These are phyloP conservation scores for Mycena galopus DNA, from an alignment of 768 basidiomycete species.

Conservation along the genomic window DNA sequence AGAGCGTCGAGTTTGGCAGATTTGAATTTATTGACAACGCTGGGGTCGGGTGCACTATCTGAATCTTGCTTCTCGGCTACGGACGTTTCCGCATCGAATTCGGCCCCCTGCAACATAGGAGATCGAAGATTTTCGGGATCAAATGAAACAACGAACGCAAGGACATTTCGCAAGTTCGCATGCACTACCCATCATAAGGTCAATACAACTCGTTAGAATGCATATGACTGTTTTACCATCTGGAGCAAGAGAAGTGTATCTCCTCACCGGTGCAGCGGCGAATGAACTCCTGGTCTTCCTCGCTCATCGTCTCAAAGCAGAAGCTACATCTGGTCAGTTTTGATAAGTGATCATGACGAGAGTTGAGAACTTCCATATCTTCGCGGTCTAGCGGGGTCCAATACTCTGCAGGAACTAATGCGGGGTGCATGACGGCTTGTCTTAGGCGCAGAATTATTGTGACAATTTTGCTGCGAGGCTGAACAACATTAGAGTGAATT, in stretches of 20 bases:
- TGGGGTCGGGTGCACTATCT: background rate
- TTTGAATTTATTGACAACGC: background rate
- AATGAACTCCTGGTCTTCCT: background rate
- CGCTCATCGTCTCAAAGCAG: background rate
- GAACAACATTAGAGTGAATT: background rate
- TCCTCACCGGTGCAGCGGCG: too few species aligned
- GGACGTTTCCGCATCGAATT: too few species aligned
- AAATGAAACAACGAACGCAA: too few species aligned
- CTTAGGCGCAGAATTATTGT: background rate
- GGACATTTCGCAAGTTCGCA: too few species aligned
- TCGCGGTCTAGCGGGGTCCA: background rate
- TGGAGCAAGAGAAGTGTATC: too few species aligned
- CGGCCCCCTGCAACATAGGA: too few species aligned
- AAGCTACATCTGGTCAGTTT: background rate
- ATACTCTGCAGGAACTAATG: background rate
- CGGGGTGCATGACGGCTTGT: background rate
- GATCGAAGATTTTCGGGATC: too few species aligned
- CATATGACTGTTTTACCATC: too few species aligned
- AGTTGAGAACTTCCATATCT: background rate
- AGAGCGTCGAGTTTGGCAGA: background rate
- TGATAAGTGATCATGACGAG: background rate
- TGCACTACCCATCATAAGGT: too few species aligned
- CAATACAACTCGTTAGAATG: too few species aligned
- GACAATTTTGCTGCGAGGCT: background rate
- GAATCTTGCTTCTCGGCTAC: background rate